phyloP scores from a whole-genome alignment of 441 rosid genomes.

The Gossypium gossypioides region DNA sequence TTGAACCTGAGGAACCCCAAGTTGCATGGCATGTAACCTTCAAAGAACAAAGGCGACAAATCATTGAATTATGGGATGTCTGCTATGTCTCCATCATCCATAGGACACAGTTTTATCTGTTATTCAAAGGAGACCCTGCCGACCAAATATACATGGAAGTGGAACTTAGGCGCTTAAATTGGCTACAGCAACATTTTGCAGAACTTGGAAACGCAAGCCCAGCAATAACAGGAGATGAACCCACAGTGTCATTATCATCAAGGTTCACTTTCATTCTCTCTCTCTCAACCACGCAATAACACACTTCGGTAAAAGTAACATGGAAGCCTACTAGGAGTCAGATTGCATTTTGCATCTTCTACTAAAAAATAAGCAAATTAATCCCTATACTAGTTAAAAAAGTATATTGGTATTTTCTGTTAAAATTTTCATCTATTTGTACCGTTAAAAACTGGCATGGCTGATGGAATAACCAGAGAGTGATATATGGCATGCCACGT shows the following conservation, averaged over 20 bases:
- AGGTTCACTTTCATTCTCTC: conserved; percentile 30
- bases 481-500: too few relatives aligned
- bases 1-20: conserved; percentile 45
- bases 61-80: conserved; percentile 86
- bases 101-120: conserved; percentile 83
- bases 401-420: too few relatives aligned
- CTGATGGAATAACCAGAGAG: too few relatives aligned
- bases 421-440: too few relatives aligned
- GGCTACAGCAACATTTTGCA: conserved; percentile 88
- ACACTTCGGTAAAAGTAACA: too few relatives aligned
- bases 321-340: too few relatives aligned
- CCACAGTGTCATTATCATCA: conserved; percentile 63
- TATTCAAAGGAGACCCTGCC: conserved; percentile 88
- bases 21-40: conserved; percentile 75
- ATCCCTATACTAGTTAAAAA: too few relatives aligned
- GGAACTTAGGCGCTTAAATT: conserved; percentile 86
- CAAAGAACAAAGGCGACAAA: conserved; percentile 79
- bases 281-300: too few relatives aligned
- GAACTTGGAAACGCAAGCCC: conserved; percentile 91
- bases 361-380: too few relatives aligned
- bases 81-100: conserved; percentile 84
- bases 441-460: too few relatives aligned
- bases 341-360: too few relatives aligned
- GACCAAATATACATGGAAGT: conserved; percentile 99
- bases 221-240: conserved; percentile 57